Base-by-base conservation (phyloP, 805 yeast genomes). In the Zygoascus tannicola region DNA sequence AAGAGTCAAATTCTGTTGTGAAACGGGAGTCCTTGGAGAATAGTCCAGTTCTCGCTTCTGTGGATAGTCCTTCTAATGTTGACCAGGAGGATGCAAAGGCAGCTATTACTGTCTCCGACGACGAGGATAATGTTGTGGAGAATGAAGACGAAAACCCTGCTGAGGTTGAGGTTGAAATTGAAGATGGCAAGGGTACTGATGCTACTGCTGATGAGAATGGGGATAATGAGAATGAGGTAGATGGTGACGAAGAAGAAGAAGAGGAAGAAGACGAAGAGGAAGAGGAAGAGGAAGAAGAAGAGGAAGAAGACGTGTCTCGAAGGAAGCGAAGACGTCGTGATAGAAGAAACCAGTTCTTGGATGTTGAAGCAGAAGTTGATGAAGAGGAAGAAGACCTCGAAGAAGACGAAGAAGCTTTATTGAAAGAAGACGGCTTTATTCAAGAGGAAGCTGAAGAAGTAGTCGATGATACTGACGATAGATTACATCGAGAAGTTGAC, bases 291-390 rank as follows among this genome's bases (percentile, higher is more conserved):
- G 97, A 90, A 43, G 97, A 87, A 50, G 90, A 81, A 23, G 80
- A 80, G 22, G 88, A 85, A 47, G 97, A 87, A 47, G 97, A 86
- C 33, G 97, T 87, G 50, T 26, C 32, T 38, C 51, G 60, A 8
- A 48, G 62, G 35, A 61, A 64, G 41, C 55, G 53, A 60, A 69
- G 56, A 52, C 67, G 59, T 63, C 68, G 62, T 61, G 72, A 60
- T 61, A 65, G 56, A 39, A 71, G 84, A 47, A 90, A 90, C 63
- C 88, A 83, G 70, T 92, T 87, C 64, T 73, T 92, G 66, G 98
- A 92, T 84, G 94, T 92, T 44, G 97, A 92, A 70, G 98, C 97
- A 47, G 97, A 90, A 63, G 98, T 92, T 46, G 95, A 90, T 63
- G 97, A 90, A 49, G 97, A 92, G 53, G 97, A 92, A 44, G 97